These are phyloP conservation scores for Petunia hybrid DNA, from an alignment of 305 asterid genomes.

Conservation along the genomic window DNA sequence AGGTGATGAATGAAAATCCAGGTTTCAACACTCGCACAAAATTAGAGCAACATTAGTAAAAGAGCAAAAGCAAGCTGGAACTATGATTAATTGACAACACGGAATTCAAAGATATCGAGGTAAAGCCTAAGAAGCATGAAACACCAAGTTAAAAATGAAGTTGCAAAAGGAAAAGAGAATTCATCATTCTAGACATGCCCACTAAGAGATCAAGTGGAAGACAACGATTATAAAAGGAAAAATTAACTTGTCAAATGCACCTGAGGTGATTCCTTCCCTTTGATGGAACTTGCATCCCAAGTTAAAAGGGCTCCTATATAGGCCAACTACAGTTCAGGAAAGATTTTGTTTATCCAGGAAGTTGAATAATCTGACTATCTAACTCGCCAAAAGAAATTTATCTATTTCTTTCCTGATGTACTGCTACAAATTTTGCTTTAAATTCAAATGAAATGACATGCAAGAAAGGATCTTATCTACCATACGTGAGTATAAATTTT, in stretches of 20 bases:
- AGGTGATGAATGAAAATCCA: slow-evolving; percentile 48
- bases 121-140: slow-evolving; percentile 6
- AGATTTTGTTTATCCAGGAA: neutral
- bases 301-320: too few species aligned
- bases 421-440: neutral
- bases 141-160: neutral
- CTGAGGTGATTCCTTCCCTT: too few species aligned
- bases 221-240: neutral
- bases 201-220: neutral
- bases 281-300: too few species aligned
- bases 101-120: neutral
- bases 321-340: neutral
- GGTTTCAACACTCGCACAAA: slow-evolving; percentile 31
- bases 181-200: neutral
- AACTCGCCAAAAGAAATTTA: too few species aligned
- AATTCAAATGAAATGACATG: too few species aligned
- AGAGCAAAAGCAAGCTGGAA: neutral
- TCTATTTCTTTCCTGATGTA: neutral
- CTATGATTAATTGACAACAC: neutral
- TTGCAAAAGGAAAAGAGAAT: neutral
- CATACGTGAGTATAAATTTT: too few species aligned
- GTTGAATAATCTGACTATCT: neutral
- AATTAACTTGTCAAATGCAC: neutral
- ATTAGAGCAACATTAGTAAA: slow-evolving; percentile 51
- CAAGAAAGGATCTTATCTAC: neutral